Evolutionary conservation across 352 stramenopile genomes (phyloP), one percentile per base, ranked within the genome.

Genomic region (Phytophthora rubi): DNA sequence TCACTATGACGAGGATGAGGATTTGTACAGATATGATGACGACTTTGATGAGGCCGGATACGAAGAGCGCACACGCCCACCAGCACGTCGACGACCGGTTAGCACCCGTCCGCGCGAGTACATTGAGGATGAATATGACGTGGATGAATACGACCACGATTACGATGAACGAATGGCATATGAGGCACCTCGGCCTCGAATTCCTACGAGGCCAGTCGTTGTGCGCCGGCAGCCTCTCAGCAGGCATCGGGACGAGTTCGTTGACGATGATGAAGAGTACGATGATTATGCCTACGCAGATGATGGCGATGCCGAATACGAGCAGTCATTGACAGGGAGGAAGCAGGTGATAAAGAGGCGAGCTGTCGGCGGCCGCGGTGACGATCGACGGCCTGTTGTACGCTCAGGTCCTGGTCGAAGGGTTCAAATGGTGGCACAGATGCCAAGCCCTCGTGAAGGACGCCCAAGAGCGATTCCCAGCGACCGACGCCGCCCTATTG

Each of bases 361-460:
- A 70, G n/a, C 59, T 45, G 15, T 70, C 13, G 45, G n/a, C 15
- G 57, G n/a, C 64, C 59, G 47, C 5, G 6, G 3, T 12, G 45
- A 63, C 39, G 53, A 12, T 18, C 49, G 13, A 30, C 44, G 47
- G 6, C 54, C 16, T 5, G 59, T 61, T 52, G 13, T 62, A 23
- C 23, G 18, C 28, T 58, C 49, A 58, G 59, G 47, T 13, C 61
- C 53, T 58, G 59, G 51, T 8, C 65, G 70, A 33, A 82, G 70
- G 49, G 76, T 82, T 18, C 69, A 76, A 47, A 71, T 82, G 56
- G 56, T 80, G 42, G 59, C 28, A 30, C 54, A 53, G 4, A 53
- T 8, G n/a, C 28, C 52, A 33, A 66, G 53, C 18, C 30, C 52
- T 49, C 58, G 42, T 53, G 61, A 78, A 48, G 30, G 32, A 1